Evolutionary conservation across 2,329 filamentous ascomycete species (phyloP).

Genomic region (Diaporthe capsici): DNA sequence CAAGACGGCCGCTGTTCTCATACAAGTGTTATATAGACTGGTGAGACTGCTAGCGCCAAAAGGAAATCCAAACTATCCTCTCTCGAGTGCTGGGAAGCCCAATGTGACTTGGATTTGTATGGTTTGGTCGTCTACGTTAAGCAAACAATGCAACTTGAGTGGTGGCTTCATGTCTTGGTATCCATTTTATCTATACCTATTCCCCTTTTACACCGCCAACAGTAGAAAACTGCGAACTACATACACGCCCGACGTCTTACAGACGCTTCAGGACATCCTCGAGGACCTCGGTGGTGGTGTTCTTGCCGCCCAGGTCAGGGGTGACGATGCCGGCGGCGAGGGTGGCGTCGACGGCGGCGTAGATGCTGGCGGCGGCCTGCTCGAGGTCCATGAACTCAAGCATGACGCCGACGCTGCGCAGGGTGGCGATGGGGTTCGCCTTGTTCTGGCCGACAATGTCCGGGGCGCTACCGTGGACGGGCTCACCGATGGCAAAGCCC

Average conservation of each 20-base stretch:
- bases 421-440: slow-evolving; percentile 95
- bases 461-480: slow-evolving; percentile 95
- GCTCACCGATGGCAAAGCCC: slow-evolving; percentile 95
- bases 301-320: slow-evolving; percentile 91
- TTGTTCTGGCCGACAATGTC: slow-evolving; percentile 95
- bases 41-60: slow-evolving; percentile 19
- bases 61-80: slow-evolving; percentile 28
- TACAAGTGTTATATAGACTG: slow-evolving; percentile 27
- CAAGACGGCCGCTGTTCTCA: slow-evolving; percentile 21
- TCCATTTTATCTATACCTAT: slow-evolving; percentile 37
- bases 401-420: slow-evolving; percentile 93
- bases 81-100: neutral
- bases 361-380: slow-evolving; percentile 88
- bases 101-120: neutral
- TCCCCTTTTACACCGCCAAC: neutral
- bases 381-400: slow-evolving; percentile 94
- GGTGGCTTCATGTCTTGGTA: slow-evolving; percentile 20
- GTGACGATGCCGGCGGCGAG: slow-evolving; percentile 86
- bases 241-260: slow-evolving; percentile 58
- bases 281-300: slow-evolving; percentile 88
- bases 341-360: slow-evolving; percentile 91
- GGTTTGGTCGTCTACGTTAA: neutral
- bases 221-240: neutral
- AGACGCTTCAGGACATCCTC: slow-evolving; percentile 88
- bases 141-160: neutral